These are phyloP conservation scores for Xylaria nigripes DNA, from an alignment of 495 filamentous ascomycete species.

Conservation along the genomic window DNA sequence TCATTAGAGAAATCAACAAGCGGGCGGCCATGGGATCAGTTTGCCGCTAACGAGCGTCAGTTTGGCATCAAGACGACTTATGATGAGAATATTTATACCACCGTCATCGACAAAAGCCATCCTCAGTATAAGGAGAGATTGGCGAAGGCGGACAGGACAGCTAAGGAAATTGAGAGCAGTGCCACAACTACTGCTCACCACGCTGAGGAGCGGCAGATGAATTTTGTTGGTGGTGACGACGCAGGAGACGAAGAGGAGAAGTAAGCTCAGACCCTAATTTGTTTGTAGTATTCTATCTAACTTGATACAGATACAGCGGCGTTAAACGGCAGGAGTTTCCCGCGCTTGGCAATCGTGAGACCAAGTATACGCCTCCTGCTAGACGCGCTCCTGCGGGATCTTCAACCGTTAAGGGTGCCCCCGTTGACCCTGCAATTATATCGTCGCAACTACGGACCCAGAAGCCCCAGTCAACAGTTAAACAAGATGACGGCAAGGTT, in stretches of 20 bases:
- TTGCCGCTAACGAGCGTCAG: constrained; percentile 76
- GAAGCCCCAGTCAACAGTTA: constrained; percentile 37
- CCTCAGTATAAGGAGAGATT: constrained; percentile 70
- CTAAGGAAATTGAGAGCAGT: constrained; percentile 77
- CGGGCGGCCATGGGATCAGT: constrained; percentile 77
- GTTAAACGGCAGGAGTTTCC: constrained; percentile 71
- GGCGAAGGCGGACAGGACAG: constrained; percentile 72
- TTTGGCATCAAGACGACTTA: constrained; percentile 85
- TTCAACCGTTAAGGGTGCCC: constrained; percentile 62
- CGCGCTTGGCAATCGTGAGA: constrained; percentile 51
- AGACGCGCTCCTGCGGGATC: constrained; percentile 67
- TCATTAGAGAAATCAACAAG: constrained; percentile 54
- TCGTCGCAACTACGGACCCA: constrained; percentile 56
- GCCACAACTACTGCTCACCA: constrained; percentile 66
- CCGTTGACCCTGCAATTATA: constrained; percentile 76
- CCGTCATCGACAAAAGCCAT: constrained; percentile 70
- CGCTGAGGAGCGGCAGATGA: constrained; percentile 77
- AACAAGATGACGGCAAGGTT: constrained; percentile 35
- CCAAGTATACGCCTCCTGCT: constrained; percentile 86
- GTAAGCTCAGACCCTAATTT: constrained; percentile 39
- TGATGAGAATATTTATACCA: constrained; percentile 92
- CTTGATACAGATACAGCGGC: constrained; percentile 67
- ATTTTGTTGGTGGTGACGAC: constrained; percentile 45
- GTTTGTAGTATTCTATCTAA: constrained; percentile 21
- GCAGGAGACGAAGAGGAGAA: constrained; percentile 79